Evolutionary conservation across 345 rosid genomes (phyloP).

Genomic region (Arabidopsis arenosa): DNA sequence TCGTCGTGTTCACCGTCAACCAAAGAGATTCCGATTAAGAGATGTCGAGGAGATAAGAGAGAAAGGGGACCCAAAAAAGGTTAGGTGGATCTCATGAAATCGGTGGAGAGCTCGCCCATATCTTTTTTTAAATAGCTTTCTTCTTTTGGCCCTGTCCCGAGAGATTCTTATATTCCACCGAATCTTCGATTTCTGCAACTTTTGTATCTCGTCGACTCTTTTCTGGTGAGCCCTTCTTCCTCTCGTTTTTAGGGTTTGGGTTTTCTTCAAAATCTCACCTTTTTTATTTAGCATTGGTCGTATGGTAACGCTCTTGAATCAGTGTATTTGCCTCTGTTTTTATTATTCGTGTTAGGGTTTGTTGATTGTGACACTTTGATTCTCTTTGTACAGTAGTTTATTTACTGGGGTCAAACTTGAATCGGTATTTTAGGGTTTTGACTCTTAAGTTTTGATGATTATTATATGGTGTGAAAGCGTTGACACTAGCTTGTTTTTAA

Average conservation of each 20-base stretch:
- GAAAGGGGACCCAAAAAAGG: background rate
- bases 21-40: background rate
- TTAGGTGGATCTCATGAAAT: constrained; percentile 5
- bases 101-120: background rate
- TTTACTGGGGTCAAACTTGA: constrained; percentile 21
- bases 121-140: background rate
- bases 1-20: background rate
- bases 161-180: background rate
- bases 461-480: constrained; percentile 27
- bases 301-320: background rate
- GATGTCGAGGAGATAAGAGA: background rate
- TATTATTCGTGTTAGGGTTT: constrained; percentile 5
- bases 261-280: background rate
- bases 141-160: background rate
- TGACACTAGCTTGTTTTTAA: constrained; percentile 18
- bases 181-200: background rate
- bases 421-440: background rate
- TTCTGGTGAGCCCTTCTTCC: constrained; percentile 24
- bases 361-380: constrained; percentile 12
- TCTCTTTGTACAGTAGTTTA: constrained; percentile 1
- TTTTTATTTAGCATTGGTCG: background rate
- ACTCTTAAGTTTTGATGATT: constrained; percentile 24
- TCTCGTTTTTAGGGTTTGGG: background rate
- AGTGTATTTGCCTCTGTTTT: background rate
- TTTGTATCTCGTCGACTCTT: background rate